Conservation (phyloP, 2,329 filamentous ascomycete genomes). For the Eurotiales sp. region DNA sequence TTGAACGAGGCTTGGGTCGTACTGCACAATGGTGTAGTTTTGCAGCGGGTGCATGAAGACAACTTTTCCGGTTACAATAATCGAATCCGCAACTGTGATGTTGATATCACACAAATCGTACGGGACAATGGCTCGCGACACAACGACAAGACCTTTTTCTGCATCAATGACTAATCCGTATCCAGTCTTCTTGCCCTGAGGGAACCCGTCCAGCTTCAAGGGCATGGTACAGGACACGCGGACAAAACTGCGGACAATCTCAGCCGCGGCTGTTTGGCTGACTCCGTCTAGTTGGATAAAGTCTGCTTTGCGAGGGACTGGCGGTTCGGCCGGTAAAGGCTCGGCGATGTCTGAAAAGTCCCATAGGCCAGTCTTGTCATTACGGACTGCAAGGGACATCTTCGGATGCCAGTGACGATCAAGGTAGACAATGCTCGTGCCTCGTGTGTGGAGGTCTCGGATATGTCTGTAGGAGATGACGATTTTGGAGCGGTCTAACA, state of each 20-base stretch:
- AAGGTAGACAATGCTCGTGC: constrained; percentile 86
- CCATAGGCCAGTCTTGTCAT: constrained; percentile 87
- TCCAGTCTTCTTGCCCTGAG: constrained; percentile 87
- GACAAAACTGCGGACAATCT: constrained; percentile 91
- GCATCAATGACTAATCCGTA: constrained; percentile 98
- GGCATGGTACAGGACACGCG: constrained; percentile 91
- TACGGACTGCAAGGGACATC: constrained; percentile 88
- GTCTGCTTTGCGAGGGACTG: constrained; percentile 72
- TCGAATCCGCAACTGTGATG: constrained; percentile 92
- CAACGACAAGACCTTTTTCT: constrained; percentile 88
- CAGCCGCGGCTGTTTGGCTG: constrained; percentile 82
- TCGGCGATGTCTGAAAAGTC: constrained; percentile 86
- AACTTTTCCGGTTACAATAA: constrained; percentile 90
- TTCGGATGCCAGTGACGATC: constrained; percentile 95
- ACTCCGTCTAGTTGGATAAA: constrained; percentile 92
- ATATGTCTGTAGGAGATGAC: constrained; percentile 96
- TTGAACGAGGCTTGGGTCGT: constrained; percentile 88
- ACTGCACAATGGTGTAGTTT: constrained; percentile 94
- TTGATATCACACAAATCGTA: constrained; percentile 97
- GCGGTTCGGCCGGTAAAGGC: constrained; percentile 68
- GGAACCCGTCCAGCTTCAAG: constrained; percentile 95
- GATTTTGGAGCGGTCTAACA: constrained; percentile 66
- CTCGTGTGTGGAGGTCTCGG: constrained; percentile 86
- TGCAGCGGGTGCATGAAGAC: constrained; percentile 94
- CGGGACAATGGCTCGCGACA: constrained; percentile 89